phyloP scores from a whole-genome alignment of 2,329 filamentous ascomycete genomes.

The Apiospora pterosperma region DNA sequence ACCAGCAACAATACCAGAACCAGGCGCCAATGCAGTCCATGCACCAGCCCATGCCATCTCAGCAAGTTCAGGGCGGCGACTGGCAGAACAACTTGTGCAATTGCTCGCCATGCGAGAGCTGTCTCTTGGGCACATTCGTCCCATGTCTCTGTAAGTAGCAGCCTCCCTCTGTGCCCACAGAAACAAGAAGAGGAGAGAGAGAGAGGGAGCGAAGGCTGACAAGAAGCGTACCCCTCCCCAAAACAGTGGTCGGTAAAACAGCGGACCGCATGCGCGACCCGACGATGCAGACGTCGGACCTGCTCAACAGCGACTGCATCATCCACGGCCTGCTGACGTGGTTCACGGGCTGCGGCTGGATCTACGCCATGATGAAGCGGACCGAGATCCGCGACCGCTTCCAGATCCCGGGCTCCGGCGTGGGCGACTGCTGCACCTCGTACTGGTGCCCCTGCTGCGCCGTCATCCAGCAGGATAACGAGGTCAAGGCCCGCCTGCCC shows the following conservation, averaged over 20 bases:
- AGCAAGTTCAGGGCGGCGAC: constrained; percentile 9
- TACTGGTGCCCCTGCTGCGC: constrained; percentile 54
- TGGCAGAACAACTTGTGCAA: constrained; percentile 31
- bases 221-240: not conserved
- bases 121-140: constrained; percentile 35
- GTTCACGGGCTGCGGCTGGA: constrained; percentile 39
- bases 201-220: no score
- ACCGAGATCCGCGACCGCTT: constrained; percentile 49
- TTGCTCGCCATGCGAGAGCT: constrained; percentile 38
- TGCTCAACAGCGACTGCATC: constrained; percentile 40
- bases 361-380: constrained; percentile 50
- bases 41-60: not conserved
- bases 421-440: constrained; percentile 47
- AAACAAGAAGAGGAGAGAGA: no score
- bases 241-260: constrained; percentile 40
- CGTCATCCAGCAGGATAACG: constrained; percentile 57
- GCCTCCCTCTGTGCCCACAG: no score
- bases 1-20: not conserved
- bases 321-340: constrained; percentile 35
- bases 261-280: constrained; percentile 42
- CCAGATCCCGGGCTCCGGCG: constrained; percentile 46
- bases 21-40: not conserved
- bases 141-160: constrained; percentile 42
- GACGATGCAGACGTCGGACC: constrained; percentile 34
- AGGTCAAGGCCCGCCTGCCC: constrained; percentile 33